Conservation (phyloP, 495 filamentous ascomycete species). For the Elaphomyces granulatus region DNA sequence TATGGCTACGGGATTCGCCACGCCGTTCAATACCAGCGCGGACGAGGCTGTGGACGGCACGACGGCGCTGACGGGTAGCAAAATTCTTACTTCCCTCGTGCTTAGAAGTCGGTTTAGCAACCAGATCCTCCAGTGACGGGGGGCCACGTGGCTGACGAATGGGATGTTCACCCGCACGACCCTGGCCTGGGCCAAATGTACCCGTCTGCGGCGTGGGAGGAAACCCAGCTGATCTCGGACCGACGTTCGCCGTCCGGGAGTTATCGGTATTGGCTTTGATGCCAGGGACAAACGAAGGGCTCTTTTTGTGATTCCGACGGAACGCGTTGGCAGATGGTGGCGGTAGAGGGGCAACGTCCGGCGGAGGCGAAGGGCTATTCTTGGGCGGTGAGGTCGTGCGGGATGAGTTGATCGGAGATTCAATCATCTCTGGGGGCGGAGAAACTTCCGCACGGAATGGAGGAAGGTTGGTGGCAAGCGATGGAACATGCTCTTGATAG, state of each 20-base stretch:
- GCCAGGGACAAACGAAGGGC: slow-evolving; percentile 57
- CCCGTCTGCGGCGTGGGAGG: slow-evolving; percentile 71
- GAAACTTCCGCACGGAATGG: slow-evolving; percentile 64
- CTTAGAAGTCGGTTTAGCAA: slow-evolving; percentile 79
- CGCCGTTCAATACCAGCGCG: slow-evolving; percentile 82
- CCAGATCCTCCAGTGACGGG: slow-evolving; percentile 81
- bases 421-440: slow-evolving; percentile 49
- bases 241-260: slow-evolving; percentile 45
- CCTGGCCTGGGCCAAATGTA: slow-evolving; percentile 87
- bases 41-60: slow-evolving; percentile 80
- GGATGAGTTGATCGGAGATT: slow-evolving; percentile 30
- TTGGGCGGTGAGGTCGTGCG: slow-evolving; percentile 50
- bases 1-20: slow-evolving; percentile 44
- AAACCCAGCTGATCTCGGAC: slow-evolving; percentile 64
- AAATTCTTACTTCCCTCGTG: slow-evolving; percentile 99
- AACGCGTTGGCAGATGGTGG: slow-evolving; percentile 74
- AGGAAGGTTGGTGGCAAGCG: slow-evolving; percentile 36
- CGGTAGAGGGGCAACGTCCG: slow-evolving; percentile 56
- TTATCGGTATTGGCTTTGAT: slow-evolving; percentile 43
- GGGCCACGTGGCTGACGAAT: slow-evolving; percentile 87
- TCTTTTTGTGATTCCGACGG: slow-evolving; percentile 85
- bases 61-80: slow-evolving; percentile 79
- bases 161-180: slow-evolving; percentile 86
- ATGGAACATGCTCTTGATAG: slow-evolving; percentile 28
- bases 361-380: slow-evolving; percentile 43